phyloP scores from a whole-genome alignment of 2,329 filamentous ascomycete species.

The Beauveria scarabaeidicola region DNA sequence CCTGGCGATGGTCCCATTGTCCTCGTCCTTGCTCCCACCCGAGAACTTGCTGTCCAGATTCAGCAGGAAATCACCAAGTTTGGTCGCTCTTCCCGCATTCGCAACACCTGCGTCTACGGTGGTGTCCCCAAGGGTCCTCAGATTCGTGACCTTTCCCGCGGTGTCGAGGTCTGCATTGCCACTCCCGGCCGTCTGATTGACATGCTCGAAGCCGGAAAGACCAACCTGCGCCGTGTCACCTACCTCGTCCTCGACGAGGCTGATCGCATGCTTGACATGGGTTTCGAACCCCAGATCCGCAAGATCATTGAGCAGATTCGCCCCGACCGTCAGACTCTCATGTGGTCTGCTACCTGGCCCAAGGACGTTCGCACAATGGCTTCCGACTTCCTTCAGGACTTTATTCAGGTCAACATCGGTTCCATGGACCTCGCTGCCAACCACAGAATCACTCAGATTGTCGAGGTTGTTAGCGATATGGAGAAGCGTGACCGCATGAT shows the following conservation, averaged over 20 bases:
- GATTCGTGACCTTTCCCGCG: conserved; percentile 87
- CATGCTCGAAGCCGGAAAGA: conserved; percentile 96
- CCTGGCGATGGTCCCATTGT: conserved; percentile 96
- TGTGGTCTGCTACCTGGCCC: conserved; percentile 99
- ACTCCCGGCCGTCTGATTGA: conserved; percentile 97
- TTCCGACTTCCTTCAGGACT: conserved; percentile 83
- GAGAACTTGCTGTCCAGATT: conserved; percentile 97
- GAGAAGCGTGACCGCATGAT: conserved; percentile 98
- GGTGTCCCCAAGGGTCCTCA: conserved; percentile 97
- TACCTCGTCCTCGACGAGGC: conserved; percentile 98
- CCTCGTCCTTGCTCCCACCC: conserved; percentile 88
- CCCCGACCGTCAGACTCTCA: conserved; percentile 95
- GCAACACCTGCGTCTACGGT: conserved; percentile 98
- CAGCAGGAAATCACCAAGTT: conserved; percentile 99
- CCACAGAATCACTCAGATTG: conserved; percentile 94
- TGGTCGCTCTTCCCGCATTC: conserved; percentile 92
- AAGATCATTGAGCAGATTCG: conserved; percentile 98
- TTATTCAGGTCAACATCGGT: conserved; percentile 98
- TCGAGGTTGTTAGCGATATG: conserved; percentile 90
- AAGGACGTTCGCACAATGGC: conserved; percentile 95
- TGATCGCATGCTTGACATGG: conserved; percentile 99
- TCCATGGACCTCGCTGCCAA: conserved; percentile 95
- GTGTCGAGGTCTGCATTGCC: conserved; percentile 97
- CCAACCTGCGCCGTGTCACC: conserved; percentile 93
- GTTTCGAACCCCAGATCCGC: conserved; percentile 98